phyloP scores from a whole-genome alignment of 371 early-diverging fungal species.

The Mortierella sp. region DNA sequence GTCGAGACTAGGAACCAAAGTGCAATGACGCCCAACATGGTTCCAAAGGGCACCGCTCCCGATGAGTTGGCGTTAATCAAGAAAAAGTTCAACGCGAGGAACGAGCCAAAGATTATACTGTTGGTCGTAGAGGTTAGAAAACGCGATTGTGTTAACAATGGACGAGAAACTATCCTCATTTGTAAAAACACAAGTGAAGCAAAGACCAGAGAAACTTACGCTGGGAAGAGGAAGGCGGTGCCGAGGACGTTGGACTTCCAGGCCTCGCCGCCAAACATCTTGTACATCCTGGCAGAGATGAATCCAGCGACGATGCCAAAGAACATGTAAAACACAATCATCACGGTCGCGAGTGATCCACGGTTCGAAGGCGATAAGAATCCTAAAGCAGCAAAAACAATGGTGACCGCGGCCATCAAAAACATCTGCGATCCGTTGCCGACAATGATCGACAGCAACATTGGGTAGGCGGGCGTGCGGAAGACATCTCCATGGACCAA shows the following conservation, averaged over 20 bases:
- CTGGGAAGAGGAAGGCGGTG: constrained; percentile 90
- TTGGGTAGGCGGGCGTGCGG: constrained; percentile 83
- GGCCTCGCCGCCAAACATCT: constrained; percentile 93
- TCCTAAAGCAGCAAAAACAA: constrained; percentile 94
- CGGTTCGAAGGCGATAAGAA: constrained; percentile 96
- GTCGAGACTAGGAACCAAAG: constrained; percentile 92
- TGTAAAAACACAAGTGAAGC: not conserved
- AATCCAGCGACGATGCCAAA: constrained; percentile 92
- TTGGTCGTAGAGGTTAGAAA: not conserved
- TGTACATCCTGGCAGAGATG: constrained; percentile 90
- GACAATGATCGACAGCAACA: constrained; percentile 88
- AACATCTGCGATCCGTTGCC: constrained; percentile 95
- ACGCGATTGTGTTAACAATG: not conserved
- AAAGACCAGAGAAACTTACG: constrained; percentile 58
- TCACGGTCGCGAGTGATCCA: constrained; percentile 91
- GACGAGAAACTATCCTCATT: too few species aligned
- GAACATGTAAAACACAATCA: constrained; percentile 90
- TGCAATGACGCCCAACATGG: constrained; percentile 86
- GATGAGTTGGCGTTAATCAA: constrained; percentile 89
- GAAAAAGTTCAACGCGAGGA: constrained; percentile 91
- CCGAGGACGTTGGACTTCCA: constrained; percentile 88
- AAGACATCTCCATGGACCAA: constrained; percentile 94
- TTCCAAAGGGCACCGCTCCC: constrained; percentile 93
- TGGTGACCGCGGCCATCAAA: constrained; percentile 85
- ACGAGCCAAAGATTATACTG: constrained; percentile 74